Evolutionary conservation across 2,329 filamentous ascomycete genomes (phyloP).

Genomic region (Penicillium concentricum): DNA sequence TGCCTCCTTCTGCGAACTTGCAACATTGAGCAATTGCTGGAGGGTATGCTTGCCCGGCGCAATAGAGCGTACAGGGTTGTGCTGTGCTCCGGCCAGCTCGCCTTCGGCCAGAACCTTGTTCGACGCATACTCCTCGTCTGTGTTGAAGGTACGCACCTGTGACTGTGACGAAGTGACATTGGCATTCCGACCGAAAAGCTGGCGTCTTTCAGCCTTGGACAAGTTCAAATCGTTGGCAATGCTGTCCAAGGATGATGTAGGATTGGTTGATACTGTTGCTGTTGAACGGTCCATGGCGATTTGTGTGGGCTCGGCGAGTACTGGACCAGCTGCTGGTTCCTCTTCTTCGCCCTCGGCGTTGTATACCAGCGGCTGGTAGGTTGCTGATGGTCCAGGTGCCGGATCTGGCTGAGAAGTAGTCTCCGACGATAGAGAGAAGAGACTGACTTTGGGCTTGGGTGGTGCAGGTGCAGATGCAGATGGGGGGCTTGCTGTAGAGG

Average conservation of each 20-base stretch:
- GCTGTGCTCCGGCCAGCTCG: slow-evolving; percentile 52
- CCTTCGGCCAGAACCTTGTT: slow-evolving; percentile 73
- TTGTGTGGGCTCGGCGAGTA: slow-evolving; percentile 7
- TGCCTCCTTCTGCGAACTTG: slow-evolving; percentile 77
- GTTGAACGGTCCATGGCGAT: slow-evolving; percentile 2
- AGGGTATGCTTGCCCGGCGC: slow-evolving; percentile 87
- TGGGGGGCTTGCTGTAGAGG: slow-evolving; percentile 7
- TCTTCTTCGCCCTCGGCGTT: slow-evolving; percentile 26
- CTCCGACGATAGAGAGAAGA: slow-evolving; percentile 42
- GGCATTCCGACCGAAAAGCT: slow-evolving; percentile 73
- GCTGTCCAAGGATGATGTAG: slow-evolving; percentile 54
- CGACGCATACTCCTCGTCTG: slow-evolving; percentile 78
- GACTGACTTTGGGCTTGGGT: slow-evolving; percentile 45
- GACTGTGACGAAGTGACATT: slow-evolving; percentile 50
- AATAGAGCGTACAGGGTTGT: slow-evolving; percentile 80
- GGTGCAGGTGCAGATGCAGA: slow-evolving; percentile 14
- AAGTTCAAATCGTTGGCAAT: slow-evolving; percentile 79
- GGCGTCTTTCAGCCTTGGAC: slow-evolving; percentile 71
- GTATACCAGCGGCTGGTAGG: slow-evolving; percentile 45
- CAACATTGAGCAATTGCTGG: slow-evolving; percentile 81
- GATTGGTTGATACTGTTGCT: slow-evolving; percentile 9
- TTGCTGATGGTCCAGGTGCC: slow-evolving; percentile 19
- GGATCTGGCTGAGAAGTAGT: slow-evolving; percentile 11
- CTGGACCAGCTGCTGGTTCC: slow-evolving; percentile 19
- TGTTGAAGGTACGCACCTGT: slow-evolving; percentile 84